phyloP scores from a whole-genome alignment of 2,329 filamentous ascomycete species.

The Colletotrichum kahawae region DNA sequence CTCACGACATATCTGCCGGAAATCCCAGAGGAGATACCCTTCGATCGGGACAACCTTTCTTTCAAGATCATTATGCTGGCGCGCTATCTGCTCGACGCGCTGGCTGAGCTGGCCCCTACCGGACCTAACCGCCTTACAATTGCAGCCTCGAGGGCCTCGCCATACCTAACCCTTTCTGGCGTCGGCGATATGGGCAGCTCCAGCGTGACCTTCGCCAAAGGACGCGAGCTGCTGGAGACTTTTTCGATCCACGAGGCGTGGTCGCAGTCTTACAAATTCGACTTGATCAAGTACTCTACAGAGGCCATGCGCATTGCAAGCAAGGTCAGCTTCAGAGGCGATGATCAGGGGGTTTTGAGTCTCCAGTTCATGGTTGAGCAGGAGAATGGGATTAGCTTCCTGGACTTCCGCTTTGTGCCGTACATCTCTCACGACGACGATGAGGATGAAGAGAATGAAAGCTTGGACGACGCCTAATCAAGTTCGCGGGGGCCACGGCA shows the following conservation, averaged over 20 bases:
- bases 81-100: slow-evolving; percentile 72
- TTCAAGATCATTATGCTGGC: slow-evolving; percentile 97
- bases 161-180: slow-evolving; percentile 78
- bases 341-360: slow-evolving; percentile 88
- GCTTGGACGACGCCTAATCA: neutral
- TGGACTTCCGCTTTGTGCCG: slow-evolving; percentile 85
- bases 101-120: slow-evolving; percentile 72
- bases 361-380: slow-evolving; percentile 96
- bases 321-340: slow-evolving; percentile 90
- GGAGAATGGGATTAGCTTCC: slow-evolving; percentile 74
- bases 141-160: slow-evolving; percentile 64
- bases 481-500: neutral
- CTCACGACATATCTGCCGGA: slow-evolving; percentile 87
- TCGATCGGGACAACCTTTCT: slow-evolving; percentile 77
- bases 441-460: slow-evolving; percentile 36
- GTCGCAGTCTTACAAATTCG: slow-evolving; percentile 83
- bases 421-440: slow-evolving; percentile 66
- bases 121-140: slow-evolving; percentile 77
- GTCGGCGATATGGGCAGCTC: slow-evolving; percentile 64
- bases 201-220: slow-evolving; percentile 69
- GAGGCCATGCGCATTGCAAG: slow-evolving; percentile 92
- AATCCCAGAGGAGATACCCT: slow-evolving; percentile 80
- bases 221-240: slow-evolving; percentile 74
- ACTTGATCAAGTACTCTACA: slow-evolving; percentile 81
- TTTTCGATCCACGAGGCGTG: slow-evolving; percentile 67